Evolutionary conservation across 164 flowering plant genomes (phyloP).

Genomic region (Macadamia tetraphylla): DNA sequence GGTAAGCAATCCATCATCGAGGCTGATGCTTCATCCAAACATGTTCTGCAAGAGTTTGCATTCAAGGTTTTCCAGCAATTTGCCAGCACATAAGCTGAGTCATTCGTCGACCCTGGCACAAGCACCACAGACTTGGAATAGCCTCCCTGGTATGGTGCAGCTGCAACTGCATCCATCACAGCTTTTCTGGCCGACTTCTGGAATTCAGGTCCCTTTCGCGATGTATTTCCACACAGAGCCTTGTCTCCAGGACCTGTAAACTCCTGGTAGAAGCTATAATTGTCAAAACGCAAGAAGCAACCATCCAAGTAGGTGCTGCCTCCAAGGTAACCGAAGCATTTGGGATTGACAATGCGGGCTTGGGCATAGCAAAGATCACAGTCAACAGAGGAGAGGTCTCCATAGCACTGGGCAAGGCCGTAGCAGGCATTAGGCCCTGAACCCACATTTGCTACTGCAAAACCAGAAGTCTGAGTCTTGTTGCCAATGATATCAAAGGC

Average conservation of each 20-base stretch:
- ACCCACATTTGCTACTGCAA: conserved; percentile 47
- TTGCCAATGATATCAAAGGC: conserved; percentile 69
- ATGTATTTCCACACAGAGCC: conserved; percentile 50
- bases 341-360: conserved; percentile 66
- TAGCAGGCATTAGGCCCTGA: conserved; percentile 52
- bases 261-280: conserved; percentile 62
- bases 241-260: conserved; percentile 46
- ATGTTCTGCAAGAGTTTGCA: conserved; percentile 51
- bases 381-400: conserved; percentile 24
- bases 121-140: conserved; percentile 36
- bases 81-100: conserved; percentile 62
- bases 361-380: conserved; percentile 67
- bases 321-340: conserved; percentile 52
- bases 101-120: conserved; percentile 37
- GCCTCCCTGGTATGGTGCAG: conserved; percentile 40
- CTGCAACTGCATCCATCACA: conserved; percentile 32
- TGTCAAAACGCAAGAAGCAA: conserved; percentile 68
- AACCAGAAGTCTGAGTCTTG: conserved; percentile 46
- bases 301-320: conserved; percentile 73
- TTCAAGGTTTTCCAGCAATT: conserved; percentile 74
- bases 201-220: conserved; percentile 32
- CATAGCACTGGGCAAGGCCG: conserved; percentile 72
- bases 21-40: conserved; percentile 61
- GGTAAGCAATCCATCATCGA: conserved; percentile 67
- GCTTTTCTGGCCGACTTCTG: conserved; percentile 43